phyloP scores from a whole-genome alignment of 441 rosid species.

The Erysimum cheiri region DNA sequence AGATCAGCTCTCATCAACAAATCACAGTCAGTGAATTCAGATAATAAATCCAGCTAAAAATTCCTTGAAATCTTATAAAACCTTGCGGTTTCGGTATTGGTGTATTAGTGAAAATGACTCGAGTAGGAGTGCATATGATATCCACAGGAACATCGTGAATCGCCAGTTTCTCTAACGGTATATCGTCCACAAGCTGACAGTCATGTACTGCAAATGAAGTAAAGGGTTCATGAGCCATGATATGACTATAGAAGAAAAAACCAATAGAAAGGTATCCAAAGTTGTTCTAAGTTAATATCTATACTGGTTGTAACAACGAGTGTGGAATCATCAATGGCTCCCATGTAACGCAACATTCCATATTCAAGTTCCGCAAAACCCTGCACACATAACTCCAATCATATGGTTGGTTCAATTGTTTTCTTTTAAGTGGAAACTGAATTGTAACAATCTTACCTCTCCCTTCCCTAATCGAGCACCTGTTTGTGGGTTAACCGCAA shows the following conservation, averaged over 20 bases:
- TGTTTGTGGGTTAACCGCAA: constrained; percentile 79
- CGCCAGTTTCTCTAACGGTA: constrained; percentile 76
- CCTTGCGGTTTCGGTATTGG: constrained; percentile 84
- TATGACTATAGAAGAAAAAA: neutral
- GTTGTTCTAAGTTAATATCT: neutral
- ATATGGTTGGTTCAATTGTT: neutral
- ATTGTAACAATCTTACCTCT: constrained; percentile 55
- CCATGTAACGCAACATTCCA: constrained; percentile 93
- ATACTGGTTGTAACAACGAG: constrained; percentile 78
- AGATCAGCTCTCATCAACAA: neutral
- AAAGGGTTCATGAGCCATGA: constrained; percentile 5
- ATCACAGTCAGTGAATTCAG: neutral
- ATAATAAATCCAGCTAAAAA: neutral
- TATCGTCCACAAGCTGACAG: constrained; percentile 82
- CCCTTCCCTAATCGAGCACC: constrained; percentile 97
- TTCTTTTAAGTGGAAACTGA: neutral
- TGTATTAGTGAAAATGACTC: constrained; percentile 47
- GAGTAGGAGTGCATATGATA: constrained; percentile 70
- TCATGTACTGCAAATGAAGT: constrained; percentile 68
- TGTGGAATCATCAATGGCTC: constrained; percentile 89
- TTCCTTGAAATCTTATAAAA: constrained; percentile 10
- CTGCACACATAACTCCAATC: constrained; percentile 42
- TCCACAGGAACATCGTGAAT: constrained; percentile 94
- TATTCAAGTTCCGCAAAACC: constrained; percentile 96
- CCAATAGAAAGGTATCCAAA: neutral